phyloP scores from a whole-genome alignment of 805 yeast genomes.

The Scheffersomyces stipitis region DNA sequence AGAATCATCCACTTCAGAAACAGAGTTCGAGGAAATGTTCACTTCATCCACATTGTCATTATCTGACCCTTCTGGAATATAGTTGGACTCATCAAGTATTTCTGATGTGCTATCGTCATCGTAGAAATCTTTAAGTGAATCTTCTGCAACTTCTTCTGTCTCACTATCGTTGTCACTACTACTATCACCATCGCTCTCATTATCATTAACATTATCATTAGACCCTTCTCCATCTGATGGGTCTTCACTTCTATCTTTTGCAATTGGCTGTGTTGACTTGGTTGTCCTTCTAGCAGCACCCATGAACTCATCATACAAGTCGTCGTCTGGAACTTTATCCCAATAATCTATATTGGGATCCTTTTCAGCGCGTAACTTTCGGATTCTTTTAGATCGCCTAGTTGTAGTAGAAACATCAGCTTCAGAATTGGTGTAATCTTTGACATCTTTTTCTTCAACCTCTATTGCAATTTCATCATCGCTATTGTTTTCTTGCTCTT shows the following conservation, averaged over 20 bases:
- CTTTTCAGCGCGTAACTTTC: conserved; percentile 1
- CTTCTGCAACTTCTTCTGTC: neutral
- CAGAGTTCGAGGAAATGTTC: no score
- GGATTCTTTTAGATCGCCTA: conserved; percentile 4
- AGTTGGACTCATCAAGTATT: neutral
- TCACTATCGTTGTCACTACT: neutral
- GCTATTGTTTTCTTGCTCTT: neutral
- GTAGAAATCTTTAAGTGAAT: neutral
- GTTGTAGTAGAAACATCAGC: neutral
- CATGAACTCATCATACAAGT: conserved; percentile 13
- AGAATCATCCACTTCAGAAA: no score
- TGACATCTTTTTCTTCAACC: neutral
- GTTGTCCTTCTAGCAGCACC: conserved; percentile 5
- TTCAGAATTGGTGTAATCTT: neutral
- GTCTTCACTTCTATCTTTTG: no score
- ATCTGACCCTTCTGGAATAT: no score
- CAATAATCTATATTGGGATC: conserved; percentile 25
- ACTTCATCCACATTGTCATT: no score
- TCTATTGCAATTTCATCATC: neutral
- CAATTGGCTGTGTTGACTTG: no score
- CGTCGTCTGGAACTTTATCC: conserved; percentile 21
- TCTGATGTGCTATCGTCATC: conserved; percentile 1
- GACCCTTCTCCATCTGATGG: no score
- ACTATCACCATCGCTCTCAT: conserved; percentile 1
- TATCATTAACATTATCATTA: no score